Base-by-base conservation (phyloP, 352 stramenopile genomes). In the Pythium oligandrum region DNA sequence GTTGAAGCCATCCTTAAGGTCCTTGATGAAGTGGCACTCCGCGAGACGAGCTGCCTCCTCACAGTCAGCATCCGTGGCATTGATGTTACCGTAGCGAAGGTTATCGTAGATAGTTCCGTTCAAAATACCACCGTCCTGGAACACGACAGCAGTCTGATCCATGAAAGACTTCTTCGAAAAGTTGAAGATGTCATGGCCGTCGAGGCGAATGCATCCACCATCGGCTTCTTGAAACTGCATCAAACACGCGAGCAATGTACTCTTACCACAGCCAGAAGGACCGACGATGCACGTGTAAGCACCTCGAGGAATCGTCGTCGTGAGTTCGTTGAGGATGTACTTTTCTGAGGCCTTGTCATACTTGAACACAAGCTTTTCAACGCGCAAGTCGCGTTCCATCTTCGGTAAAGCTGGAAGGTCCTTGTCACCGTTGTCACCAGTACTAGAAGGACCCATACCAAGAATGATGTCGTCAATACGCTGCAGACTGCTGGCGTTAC, bases 81-180 rank as follows among this genome's bases (percentile, higher is more conserved):
- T 55, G 3, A 70, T 64, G 64, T 90, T 93, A 33, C 85, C 85
- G 61, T 90, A 95, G 40, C 82, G 81, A 50, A 95, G 88, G 62
- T 95, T 95, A 62, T 95, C 85, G 55, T 81, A 90, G 59, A 95
- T 95, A 10, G 80, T 87, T 48, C 85, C 85, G 66, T 95, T 95
- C 12, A 95, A 57, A 34, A 93, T 93, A 26, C 83, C 83, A 47
- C 83, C 83, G 60, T 95, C 85, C 57, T 95, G 85, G 53, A 95
- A 95, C 53, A 93, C 83, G 4, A 93, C 81, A 0, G 83, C 83
- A 26, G 81, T 91, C 61, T 95, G 85, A 52, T 87, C 75, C 81
- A 93, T 92, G 51, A 91, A 93, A 30, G 80, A 92, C 58, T 83
- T 78, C 57, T 88, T 93, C 6, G 78, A 91, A 53, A 90, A 92